Evolutionary conservation across 768 basidiomycete species (phyloP).

Genomic region (Tulasnella sp.): DNA sequence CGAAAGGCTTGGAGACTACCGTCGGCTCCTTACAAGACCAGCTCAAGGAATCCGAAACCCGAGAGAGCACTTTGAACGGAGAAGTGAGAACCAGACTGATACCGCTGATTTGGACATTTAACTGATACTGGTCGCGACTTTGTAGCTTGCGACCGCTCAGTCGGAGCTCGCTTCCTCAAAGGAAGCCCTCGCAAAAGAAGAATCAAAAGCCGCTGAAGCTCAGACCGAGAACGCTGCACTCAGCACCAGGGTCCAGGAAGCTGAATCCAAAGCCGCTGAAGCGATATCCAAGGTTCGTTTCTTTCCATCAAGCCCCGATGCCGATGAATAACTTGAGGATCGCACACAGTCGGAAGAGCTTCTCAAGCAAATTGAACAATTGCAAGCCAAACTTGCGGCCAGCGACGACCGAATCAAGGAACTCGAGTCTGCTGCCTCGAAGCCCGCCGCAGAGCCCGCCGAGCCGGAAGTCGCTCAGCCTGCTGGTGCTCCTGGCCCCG

Average conservation of each 20-base stretch:
- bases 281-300: background rate
- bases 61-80: background rate
- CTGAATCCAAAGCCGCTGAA: conserved; percentile 8
- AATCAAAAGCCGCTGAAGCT: background rate
- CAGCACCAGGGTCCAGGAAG: background rate
- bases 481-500: background rate
- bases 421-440: background rate
- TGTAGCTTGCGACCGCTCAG: background rate
- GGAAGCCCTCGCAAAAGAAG: background rate
- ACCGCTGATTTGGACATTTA: background rate
- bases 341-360: background rate
- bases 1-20: conserved; percentile 3
- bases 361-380: background rate
- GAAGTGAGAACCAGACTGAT: background rate
- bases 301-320: background rate
- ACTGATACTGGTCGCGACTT: background rate
- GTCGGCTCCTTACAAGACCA: conserved; percentile 2
- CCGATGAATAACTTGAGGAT: background rate
- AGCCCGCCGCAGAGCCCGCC: background rate
- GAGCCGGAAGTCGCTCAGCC: conserved; percentile 4
- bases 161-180: conserved; percentile 4
- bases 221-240: background rate
- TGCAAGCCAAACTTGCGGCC: conserved; percentile 16
- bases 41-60: conserved; percentile 5
- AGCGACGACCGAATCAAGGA: background rate